Conservation (phyloP, 2,329 filamentous ascomycete genomes). For the Parascedosporium putredinis region DNA sequence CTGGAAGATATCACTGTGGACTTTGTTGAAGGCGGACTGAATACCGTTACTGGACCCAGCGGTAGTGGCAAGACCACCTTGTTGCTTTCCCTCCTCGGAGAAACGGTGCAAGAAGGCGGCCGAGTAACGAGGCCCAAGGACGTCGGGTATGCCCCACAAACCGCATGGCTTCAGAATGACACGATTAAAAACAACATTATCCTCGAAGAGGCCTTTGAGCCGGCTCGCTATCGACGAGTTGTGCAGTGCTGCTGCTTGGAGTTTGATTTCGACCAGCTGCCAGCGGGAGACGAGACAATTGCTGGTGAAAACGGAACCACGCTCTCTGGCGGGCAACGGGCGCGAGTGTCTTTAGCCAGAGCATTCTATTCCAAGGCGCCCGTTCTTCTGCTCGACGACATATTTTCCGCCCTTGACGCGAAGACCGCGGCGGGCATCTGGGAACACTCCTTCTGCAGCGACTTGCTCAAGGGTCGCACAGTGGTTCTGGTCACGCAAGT, state of each 20-base stretch:
- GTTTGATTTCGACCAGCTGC: constrained; percentile 39
- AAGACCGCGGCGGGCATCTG: constrained; percentile 47
- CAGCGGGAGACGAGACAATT: constrained; percentile 37
- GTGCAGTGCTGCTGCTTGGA: constrained; percentile 44
- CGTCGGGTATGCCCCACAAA: constrained; percentile 47
- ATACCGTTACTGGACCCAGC: constrained; percentile 42
- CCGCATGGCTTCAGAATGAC: constrained; percentile 47
- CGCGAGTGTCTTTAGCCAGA: constrained; percentile 44
- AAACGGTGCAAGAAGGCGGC: constrained; percentile 39
- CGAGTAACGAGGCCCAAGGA: constrained; percentile 37
- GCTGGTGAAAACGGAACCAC: constrained; percentile 46
- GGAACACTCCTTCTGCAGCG: constrained; percentile 46
- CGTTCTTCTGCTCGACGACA: constrained; percentile 46
- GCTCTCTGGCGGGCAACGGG: constrained; percentile 46
- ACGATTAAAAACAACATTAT: constrained; percentile 45
- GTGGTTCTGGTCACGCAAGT: constrained; percentile 47
- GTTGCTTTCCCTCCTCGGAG: constrained; percentile 42
- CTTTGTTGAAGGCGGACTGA: constrained; percentile 43
- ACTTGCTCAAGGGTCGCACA: constrained; percentile 42
- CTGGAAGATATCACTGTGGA: constrained; percentile 37
- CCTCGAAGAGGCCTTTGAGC: constrained; percentile 41
- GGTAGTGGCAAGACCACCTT: constrained; percentile 49
- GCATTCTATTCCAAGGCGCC: constrained; percentile 46
- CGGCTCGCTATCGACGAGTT: constrained; percentile 41
- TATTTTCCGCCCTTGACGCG: constrained; percentile 49